phyloP scores from a whole-genome alignment of 75 land plant genomes.

The Picea sitchensis region DNA sequence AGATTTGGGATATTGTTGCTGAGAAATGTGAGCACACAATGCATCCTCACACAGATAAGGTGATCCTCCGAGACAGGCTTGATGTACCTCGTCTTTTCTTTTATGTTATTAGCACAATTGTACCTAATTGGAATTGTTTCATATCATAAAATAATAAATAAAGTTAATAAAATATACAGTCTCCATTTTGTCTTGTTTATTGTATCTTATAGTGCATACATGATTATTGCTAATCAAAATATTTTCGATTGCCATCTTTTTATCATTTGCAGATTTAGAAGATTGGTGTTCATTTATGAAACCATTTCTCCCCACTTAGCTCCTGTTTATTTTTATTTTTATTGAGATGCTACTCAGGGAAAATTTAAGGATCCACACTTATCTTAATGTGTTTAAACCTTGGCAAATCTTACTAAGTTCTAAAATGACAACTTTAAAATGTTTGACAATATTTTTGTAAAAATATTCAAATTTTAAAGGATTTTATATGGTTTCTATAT shows the following conservation, averaged over 20 bases:
- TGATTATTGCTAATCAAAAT: neutral
- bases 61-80: neutral
- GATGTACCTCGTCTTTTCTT: neutral
- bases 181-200: neutral
- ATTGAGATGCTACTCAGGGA: neutral
- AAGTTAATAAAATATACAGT: neutral
- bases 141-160: neutral
- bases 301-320: neutral
- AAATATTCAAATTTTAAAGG: too few relatives aligned
- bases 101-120: neutral
- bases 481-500: too few relatives aligned
- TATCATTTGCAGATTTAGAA: neutral
- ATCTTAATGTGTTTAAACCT: too few relatives aligned
- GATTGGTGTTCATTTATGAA: neutral
- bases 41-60: slow-evolving; percentile 80
- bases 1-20: slow-evolving; percentile 84
- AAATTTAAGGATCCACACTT: too few relatives aligned
- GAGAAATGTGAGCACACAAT: slow-evolving; percentile 74
- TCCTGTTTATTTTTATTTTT: neutral
- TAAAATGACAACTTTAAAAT: too few relatives aligned
- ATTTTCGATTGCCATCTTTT: too few relatives aligned
- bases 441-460: too few relatives aligned
- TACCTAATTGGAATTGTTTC: neutral
- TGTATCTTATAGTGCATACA: neutral
- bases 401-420: too few relatives aligned